phyloP scores from a whole-genome alignment of 169 alveolate species.

The Blepharisma undulans region DNA sequence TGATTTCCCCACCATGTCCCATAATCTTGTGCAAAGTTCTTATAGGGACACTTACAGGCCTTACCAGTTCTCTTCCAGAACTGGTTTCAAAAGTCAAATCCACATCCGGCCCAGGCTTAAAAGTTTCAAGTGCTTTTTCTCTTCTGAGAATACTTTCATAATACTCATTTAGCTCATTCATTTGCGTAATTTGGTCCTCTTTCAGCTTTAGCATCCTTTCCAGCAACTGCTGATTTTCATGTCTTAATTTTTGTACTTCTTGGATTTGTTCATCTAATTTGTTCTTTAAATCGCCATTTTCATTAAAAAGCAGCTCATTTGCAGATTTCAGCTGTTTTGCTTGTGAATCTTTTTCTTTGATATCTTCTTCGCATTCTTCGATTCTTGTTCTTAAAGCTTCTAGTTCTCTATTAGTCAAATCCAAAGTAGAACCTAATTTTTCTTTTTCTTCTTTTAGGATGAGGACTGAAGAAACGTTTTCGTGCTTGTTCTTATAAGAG shows the following conservation, averaged over 20 bases:
- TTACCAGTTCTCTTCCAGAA: neutral
- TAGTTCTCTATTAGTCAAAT: neutral
- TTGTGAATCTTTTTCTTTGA: constrained; percentile 1
- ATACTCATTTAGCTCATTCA: constrained; percentile 10
- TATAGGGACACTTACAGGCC: neutral
- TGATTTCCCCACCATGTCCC: neutral
- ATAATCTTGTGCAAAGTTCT: neutral
- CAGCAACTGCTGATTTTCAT: neutral
- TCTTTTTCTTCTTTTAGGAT: constrained; percentile 30
- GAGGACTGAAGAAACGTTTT: neutral
- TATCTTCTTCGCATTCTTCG: constrained; percentile 23
- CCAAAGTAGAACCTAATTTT: neutral
- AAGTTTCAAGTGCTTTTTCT: constrained; percentile 5
- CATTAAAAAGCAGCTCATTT: neutral
- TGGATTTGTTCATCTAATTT: neutral
- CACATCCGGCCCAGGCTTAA: neutral
- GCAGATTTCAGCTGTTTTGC: neutral
- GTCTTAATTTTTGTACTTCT: neutral
- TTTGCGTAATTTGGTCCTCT: neutral
- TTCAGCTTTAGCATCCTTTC: neutral
- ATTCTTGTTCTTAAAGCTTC: constrained; percentile 27
- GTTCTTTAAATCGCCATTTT: neutral
- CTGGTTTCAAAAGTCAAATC: neutral
- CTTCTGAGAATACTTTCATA: constrained; percentile 10
- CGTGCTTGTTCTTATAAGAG: constrained; percentile 27